A percentile compares a stretch with the other conserved stretches of the same genome.
Conservation (phyloP, 2,329 filamentous ascomycete species). For the Apiospora phragmitis region DNA sequence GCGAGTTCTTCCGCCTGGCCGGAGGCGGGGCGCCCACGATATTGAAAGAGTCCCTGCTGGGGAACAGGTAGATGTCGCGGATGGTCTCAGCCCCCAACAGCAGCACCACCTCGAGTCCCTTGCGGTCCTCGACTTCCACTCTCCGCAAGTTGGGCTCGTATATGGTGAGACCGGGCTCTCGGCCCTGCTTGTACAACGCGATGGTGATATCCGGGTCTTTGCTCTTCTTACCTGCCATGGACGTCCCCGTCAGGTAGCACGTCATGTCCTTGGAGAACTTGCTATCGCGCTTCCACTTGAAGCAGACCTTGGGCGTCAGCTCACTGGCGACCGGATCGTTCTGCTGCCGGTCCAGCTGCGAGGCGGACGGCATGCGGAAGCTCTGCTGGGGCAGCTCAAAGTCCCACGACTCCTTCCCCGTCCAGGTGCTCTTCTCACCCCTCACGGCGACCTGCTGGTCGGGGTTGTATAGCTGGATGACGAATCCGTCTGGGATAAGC, state of each 20-base stretch:
- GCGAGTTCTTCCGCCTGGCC: constrained; percentile 45
- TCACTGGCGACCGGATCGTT: constrained; percentile 55
- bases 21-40: constrained; percentile 38
- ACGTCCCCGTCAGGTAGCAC: constrained; percentile 82
- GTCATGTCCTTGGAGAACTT: constrained; percentile 85
- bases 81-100: constrained; percentile 64
- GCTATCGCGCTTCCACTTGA: constrained; percentile 88
- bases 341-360: constrained; percentile 73
- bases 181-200: constrained; percentile 71
- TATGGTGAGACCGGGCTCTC: constrained; percentile 63
- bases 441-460: constrained; percentile 77
- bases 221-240: constrained; percentile 70
- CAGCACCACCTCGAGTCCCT: constrained; percentile 85
- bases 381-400: constrained; percentile 88
- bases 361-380: constrained; percentile 78
- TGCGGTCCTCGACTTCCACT: constrained; percentile 90
- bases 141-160: constrained; percentile 92
- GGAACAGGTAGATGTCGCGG: constrained; percentile 63
- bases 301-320: constrained; percentile 72
- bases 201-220: constrained; percentile 95
- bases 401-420: constrained; percentile 78
- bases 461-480: constrained; percentile 90
- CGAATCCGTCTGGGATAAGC: constrained; percentile 74
- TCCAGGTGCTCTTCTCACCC: constrained; percentile 75
- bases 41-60: constrained; percentile 78